These are phyloP conservation scores for Arctium lappa DNA, from an alignment of 129 eudicot species.

Conservation along the genomic window DNA sequence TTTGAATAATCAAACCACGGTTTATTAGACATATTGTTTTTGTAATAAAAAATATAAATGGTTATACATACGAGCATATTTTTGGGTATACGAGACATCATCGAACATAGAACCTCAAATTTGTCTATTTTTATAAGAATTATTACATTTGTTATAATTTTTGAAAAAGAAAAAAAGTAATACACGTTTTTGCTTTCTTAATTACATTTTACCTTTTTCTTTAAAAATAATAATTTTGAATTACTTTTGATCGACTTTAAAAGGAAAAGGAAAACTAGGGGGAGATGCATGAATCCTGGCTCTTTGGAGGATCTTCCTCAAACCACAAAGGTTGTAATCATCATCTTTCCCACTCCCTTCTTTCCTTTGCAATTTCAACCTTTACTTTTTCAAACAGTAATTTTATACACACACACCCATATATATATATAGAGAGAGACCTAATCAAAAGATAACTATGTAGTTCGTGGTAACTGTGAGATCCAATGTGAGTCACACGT, in stretches of 20 bases:
- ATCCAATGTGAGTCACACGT: no score
- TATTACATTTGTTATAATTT: background rate
- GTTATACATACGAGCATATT: background rate
- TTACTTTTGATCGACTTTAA: background rate
- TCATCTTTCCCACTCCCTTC: background rate
- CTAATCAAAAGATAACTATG: no score
- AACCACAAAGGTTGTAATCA: conserved; percentile 1
- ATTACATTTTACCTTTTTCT: background rate
- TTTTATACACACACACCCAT: no score
- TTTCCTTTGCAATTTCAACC: background rate
- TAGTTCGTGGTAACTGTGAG: no score
- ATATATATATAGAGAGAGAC: no score
- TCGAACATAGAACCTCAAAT: no score
- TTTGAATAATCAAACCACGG: no score
- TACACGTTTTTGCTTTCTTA: background rate
- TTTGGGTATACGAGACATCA: no score
- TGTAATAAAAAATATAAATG: no score
- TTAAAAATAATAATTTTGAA: background rate
- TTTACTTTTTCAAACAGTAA: background rate
- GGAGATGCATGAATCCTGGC: conserved; percentile 15
- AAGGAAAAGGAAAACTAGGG: background rate
- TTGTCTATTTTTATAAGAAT: background rate
- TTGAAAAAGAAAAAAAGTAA: background rate
- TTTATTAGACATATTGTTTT: no score
- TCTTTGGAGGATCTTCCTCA: conserved; percentile 22